Base-by-base conservation (phyloP, 2,329 filamentous ascomycete species). In the Ceratocystis albifundus region DNA sequence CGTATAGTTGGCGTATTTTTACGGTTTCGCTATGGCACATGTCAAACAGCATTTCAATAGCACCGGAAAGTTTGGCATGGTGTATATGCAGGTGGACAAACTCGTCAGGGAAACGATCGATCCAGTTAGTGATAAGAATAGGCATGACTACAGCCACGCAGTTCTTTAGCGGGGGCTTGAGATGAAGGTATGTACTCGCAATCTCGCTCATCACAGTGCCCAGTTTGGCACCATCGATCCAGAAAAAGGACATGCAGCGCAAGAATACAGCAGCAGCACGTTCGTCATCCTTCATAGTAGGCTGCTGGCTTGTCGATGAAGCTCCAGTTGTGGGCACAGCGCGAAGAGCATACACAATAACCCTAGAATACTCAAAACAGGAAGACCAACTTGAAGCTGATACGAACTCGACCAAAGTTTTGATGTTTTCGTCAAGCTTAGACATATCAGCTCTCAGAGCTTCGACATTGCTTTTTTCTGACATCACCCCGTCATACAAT, bases 31-130 rank as follows among this genome's bases (percentile, higher is more conserved):
- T 83, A 69, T 84, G 80, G 4, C 83, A 80, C 83, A 88, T 88
- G 70, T 88, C 86, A 71, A 88, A 88, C 28, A 88, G 76, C 0
- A 84, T 87, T 71, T 88, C 86, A 4, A 84, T 81, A 8, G 82
- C 83, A 61, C 81, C 83, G 70, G 88, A 85, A n/a, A 88, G 78
- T 71, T 83, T 80, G 71, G 79, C 83, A 69, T 83, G 82, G 67
- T 79, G 77, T 17, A 79, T 79, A 72, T 88, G 86, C 67, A 88
- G 75, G 67, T 81, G 78, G 61, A 87, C 80, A 72, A 88, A 88
- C 73, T 88, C 85, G 45, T 79, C 74, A 1, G 86, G 85, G 69
- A 82, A 83, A 8, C 84, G 80, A 70, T 87, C 84, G 45, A 88
- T 79, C 86, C 86, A 88, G 69, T 84, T 78, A 41, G 80, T 81